These are phyloP conservation scores for Chamaecyparis obtusa DNA, from an alignment of 75 land plant genomes.

Conservation along the genomic window DNA sequence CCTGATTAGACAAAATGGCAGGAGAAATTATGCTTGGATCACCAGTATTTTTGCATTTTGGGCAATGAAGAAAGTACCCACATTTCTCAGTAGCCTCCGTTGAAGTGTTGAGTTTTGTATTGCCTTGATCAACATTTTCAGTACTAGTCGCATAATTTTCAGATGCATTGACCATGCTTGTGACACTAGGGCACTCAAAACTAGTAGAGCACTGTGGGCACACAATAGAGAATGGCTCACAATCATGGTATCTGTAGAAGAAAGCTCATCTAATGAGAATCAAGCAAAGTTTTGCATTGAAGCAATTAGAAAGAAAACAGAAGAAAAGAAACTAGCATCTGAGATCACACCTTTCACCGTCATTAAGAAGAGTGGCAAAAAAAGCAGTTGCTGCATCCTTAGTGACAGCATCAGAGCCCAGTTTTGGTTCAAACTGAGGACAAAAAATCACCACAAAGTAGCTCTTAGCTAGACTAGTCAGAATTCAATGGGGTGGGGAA, in stretches of 20 bases:
- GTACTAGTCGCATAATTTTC: conserved; percentile 10
- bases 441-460: neutral
- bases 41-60: conserved; percentile 61
- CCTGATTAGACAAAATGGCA: conserved; percentile 87
- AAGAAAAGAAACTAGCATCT: neutral
- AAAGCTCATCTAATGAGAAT: neutral
- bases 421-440: conserved; percentile 62
- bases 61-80: conserved; percentile 67
- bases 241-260: conserved; percentile 66
- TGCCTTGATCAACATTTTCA: conserved; percentile 7
- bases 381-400: conserved; percentile 60
- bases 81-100: conserved; percentile 25
- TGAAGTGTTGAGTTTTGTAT: conserved; percentile 14
- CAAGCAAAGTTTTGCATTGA: neutral
- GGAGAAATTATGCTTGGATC: conserved; percentile 55
- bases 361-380: conserved; percentile 50
- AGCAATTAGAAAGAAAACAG: neutral
- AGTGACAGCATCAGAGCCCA: conserved; percentile 32
- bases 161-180: conserved; percentile 24
- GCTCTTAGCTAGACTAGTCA: neutral
- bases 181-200: conserved; percentile 73
- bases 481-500: neutral
- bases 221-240: conserved; percentile 69
- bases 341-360: conserved; percentile 75
- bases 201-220: conserved; percentile 75